These are phyloP conservation scores for Plectranthus barbatus DNA, from an alignment of 257 asterid species.

Conservation along the genomic window DNA sequence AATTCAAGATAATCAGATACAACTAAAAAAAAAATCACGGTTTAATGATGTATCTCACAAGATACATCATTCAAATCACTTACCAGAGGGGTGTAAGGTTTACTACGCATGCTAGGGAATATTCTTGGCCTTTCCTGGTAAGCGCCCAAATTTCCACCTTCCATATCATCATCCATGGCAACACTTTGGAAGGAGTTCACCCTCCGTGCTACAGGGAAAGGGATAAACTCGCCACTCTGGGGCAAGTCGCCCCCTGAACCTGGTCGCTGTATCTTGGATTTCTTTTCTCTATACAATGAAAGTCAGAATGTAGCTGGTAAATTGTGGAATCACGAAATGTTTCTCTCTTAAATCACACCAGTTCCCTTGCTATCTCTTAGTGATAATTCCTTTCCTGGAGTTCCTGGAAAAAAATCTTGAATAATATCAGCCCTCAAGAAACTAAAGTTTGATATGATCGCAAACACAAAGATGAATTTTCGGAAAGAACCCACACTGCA, in stretches of 20 bases:
- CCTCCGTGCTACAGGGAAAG: conserved; percentile 68
- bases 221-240: conserved; percentile 52
- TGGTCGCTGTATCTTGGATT: conserved; percentile 56
- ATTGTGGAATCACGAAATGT: neutral
- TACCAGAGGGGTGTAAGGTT: conserved; percentile 82
- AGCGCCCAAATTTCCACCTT: conserved; percentile 68
- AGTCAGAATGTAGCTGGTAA: conserved; percentile 8
- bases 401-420: neutral
- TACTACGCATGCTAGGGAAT: conserved; percentile 83
- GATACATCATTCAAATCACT: conserved; percentile 8
- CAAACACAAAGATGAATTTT: neutral
- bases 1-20: neutral
- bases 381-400: conserved; percentile 13
- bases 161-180: conserved; percentile 86
- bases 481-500: neutral
- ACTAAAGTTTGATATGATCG: neutral
- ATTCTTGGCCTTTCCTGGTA: conserved; percentile 73
- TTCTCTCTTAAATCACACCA: neutral
- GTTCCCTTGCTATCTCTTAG: neutral
- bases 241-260: conserved; percentile 95
- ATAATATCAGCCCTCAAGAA: conserved; percentile 5
- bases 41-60: neutral
- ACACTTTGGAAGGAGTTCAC: conserved; percentile 72
- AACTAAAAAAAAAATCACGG: neutral
- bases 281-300: neutral